Percentiles rank a stretch among this genome's conserved stretches.
These are phyloP conservation scores for Fusarium sp. DNA, from an alignment of 2,329 filamentous ascomycete species.

Conservation along the genomic window DNA sequence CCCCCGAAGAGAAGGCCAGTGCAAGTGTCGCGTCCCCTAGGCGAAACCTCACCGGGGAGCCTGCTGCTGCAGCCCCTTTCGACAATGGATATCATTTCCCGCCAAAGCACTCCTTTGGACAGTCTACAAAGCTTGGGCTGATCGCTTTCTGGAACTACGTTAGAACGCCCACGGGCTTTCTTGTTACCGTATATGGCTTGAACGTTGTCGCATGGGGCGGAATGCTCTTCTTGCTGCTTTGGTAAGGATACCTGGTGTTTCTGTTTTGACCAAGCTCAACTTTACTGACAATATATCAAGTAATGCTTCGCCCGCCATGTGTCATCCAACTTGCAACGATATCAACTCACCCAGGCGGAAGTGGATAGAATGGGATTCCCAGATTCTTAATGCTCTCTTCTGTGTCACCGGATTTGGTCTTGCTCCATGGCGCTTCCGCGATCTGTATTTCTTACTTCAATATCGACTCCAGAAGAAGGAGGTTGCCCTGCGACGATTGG, in stretches of 20 bases:
- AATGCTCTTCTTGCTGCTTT: conserved; percentile 89
- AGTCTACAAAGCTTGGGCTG: conserved; percentile 69
- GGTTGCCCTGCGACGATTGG: conserved; percentile 74
- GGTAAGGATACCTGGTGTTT: conserved; percentile 62
- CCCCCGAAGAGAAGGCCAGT: conserved; percentile 18
- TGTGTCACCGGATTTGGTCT: conserved; percentile 89
- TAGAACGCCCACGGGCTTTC: conserved; percentile 79
- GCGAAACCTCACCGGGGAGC: conserved; percentile 41
- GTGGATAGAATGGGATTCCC: conserved; percentile 88
- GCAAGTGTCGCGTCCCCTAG: conserved; percentile 11
- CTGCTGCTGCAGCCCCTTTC: conserved; percentile 58
- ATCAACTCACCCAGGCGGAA: conserved; percentile 81
- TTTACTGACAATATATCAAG: conserved; percentile 32
- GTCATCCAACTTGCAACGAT: conserved; percentile 75
- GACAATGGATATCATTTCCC: conserved; percentile 77
- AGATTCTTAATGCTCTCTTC: conserved; percentile 84
- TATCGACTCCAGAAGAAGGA: conserved; percentile 69
- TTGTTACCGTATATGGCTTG: conserved; percentile 82
- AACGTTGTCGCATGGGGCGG: conserved; percentile 91
- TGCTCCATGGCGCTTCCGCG: conserved; percentile 86
- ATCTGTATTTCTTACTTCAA: conserved; percentile 78
- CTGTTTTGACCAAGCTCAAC: not conserved
- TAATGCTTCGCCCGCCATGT: conserved; percentile 73
- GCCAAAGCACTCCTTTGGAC: conserved; percentile 70
- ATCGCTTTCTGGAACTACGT: conserved; percentile 79